phyloP scores from a whole-genome alignment of 1,284 basidiomycete genomes.

The Bondarzewia mesenterica region DNA sequence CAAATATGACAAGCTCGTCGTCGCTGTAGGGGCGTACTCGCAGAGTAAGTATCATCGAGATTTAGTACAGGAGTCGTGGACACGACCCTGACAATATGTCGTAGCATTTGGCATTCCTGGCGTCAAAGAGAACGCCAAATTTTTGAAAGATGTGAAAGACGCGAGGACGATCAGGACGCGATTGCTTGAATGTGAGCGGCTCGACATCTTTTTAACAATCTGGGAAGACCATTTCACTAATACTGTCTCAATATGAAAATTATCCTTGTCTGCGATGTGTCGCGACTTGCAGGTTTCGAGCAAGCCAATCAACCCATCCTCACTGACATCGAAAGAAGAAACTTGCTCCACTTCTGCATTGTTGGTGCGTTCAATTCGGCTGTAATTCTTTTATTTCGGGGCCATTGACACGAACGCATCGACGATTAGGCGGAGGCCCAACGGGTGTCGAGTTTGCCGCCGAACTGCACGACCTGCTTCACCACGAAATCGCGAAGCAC shows the following conservation, averaged over 20 bases:
- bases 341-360: conserved; percentile 72
- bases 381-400: neutral
- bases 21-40: conserved; percentile 79
- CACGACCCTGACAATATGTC: neutral
- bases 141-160: conserved; percentile 79
- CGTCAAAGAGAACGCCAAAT: conserved; percentile 73
- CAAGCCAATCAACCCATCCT: conserved; percentile 68
- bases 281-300: conserved; percentile 51
- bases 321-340: conserved; percentile 55
- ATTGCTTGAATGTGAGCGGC: conserved; percentile 63
- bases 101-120: conserved; percentile 57
- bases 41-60: conserved; percentile 49
- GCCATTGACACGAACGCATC: conserved; percentile 1
- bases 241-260: no score
- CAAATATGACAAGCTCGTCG: conserved; percentile 75
- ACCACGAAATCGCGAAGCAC: conserved; percentile 62
- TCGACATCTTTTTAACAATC: neutral
- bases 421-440: conserved; percentile 51
- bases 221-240: no score
- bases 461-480: conserved; percentile 80
- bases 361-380: conserved; percentile 46
- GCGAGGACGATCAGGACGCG: conserved; percentile 73
- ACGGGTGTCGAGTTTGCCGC: conserved; percentile 83
- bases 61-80: neutral
- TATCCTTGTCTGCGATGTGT: no score